These are phyloP conservation scores for Saccharomyces hybrid DNA, from an alignment of 1,139 yeast species.

Conservation along the genomic window DNA sequence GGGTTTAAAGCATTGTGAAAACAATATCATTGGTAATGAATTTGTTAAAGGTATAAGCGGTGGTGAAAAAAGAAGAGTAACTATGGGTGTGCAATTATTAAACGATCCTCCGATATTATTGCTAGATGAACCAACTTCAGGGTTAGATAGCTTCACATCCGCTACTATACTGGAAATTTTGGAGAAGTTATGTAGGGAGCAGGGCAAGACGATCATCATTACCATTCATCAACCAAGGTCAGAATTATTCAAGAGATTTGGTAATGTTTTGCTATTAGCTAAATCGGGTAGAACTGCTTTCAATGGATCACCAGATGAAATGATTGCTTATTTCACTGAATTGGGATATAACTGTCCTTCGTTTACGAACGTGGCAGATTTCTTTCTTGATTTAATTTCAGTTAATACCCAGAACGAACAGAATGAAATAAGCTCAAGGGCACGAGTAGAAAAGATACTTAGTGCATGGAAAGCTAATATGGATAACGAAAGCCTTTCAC, in stretches of 20 bases:
- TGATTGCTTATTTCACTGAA: constrained; percentile 39
- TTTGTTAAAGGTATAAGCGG: constrained; percentile 74
- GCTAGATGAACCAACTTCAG: constrained; percentile 86
- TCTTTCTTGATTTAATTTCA: constrained; percentile 62
- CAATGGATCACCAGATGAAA: constrained; percentile 42
- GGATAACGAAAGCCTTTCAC: neutral
- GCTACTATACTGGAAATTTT: constrained; percentile 58
- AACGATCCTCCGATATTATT: constrained; percentile 65
- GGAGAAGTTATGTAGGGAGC: constrained; percentile 44
- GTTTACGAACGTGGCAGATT: constrained; percentile 67
- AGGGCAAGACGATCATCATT: constrained; percentile 63
- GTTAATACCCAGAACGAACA: constrained; percentile 27
- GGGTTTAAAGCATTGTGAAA: constrained; percentile 73
- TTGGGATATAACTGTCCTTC: constrained; percentile 50
- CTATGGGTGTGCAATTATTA: constrained; percentile 71
- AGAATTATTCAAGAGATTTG: constrained; percentile 55
- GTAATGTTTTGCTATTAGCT: constrained; percentile 58
- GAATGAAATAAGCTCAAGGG: constrained; percentile 22
- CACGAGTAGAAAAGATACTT: constrained; percentile 43
- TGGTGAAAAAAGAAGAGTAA: constrained; percentile 77
- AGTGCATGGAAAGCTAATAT: constrained; percentile 40
- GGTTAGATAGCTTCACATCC: constrained; percentile 77
- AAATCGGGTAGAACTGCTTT: constrained; percentile 68
- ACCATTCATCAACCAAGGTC: constrained; percentile 84
- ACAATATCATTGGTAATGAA: constrained; percentile 68